A percentile compares a stretch with the other conserved stretches of the same genome.
Evolutionary conservation across 78 protist genomes (phyloP).

Genomic region (Chrysochromulina tobinii): DNA sequence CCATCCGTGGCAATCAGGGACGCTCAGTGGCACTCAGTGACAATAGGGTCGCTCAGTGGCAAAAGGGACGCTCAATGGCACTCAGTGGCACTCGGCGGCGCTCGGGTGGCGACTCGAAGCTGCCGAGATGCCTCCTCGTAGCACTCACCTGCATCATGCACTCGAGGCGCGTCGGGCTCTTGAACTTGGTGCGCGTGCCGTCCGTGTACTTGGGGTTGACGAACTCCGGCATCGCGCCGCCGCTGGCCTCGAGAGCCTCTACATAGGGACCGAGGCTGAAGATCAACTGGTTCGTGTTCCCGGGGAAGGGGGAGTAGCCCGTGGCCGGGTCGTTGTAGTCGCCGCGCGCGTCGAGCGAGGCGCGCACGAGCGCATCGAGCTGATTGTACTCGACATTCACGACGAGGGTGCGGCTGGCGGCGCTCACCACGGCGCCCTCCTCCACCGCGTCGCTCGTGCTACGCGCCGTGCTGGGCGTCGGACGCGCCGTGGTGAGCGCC

Average conservation of each 20-base stretch:
- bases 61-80: too few relatives aligned
- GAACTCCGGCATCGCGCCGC: slow-evolving; percentile 66
- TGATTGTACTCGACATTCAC: slow-evolving; percentile 72
- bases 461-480: background rate
- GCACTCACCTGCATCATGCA: slow-evolving; percentile 78
- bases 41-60: too few relatives aligned
- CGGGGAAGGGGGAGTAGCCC: slow-evolving; percentile 58
- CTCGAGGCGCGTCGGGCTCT: slow-evolving; percentile 68
- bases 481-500: background rate
- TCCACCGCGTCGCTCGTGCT: slow-evolving; percentile 4
- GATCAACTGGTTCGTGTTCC: slow-evolving; percentile 58
- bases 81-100: too few relatives aligned
- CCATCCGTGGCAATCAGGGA: too few relatives aligned
- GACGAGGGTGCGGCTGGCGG: background rate
- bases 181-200: slow-evolving; percentile 38
- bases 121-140: background rate
- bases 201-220: slow-evolving; percentile 77
- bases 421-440: background rate
- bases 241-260: slow-evolving; percentile 3
- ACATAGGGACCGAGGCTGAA: slow-evolving; percentile 29
- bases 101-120: background rate
- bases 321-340: slow-evolving; percentile 22
- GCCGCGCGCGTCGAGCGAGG: background rate
- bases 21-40: background rate
- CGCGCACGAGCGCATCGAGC: slow-evolving; percentile 59